Conservation (phyloP, 106 monocot species). For the Dioscorea zingiberensis region DNA sequence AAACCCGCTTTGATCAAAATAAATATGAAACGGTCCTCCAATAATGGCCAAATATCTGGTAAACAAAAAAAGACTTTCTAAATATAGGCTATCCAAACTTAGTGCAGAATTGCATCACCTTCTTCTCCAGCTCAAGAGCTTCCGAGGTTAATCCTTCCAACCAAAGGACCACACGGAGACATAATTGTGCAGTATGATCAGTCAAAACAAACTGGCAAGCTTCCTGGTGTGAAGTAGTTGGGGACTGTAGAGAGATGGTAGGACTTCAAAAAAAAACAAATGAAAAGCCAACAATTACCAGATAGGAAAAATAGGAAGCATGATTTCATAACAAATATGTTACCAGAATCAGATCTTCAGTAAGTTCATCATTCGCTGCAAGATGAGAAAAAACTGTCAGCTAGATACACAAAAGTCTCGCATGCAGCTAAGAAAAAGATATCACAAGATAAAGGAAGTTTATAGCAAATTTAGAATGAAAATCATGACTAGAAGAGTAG, state of each 20-base stretch:
- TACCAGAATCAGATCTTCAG: constrained; percentile 67
- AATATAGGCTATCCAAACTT: not conserved
- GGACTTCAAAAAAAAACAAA: not conserved
- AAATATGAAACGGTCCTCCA: too few species aligned
- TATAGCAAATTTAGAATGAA: too few species aligned
- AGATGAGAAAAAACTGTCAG: constrained; percentile 4
- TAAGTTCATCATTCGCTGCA: constrained; percentile 84
- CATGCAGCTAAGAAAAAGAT: too few species aligned
- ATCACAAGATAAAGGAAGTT: too few species aligned
- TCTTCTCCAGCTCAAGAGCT: constrained; percentile 80
- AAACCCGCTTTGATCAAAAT: not conserved
- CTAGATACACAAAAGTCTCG: too few species aligned
- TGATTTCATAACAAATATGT: not conserved
- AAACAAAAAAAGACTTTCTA: not conserved
- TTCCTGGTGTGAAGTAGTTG: constrained; percentile 91
- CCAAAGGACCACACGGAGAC: constrained; percentile 83
- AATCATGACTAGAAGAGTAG: too few species aligned
- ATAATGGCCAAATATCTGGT: too few species aligned
- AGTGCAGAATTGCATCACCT: constrained; percentile 30
- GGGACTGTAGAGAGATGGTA: constrained; percentile 32
- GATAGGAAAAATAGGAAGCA: not conserved
- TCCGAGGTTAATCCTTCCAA: constrained; percentile 91
- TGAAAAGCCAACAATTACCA: not conserved
- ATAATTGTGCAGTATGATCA: constrained; percentile 81
- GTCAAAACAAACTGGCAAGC: constrained; percentile 76